phyloP scores from a whole-genome alignment of 306 rosid species.

The Vachellia collinsii region DNA sequence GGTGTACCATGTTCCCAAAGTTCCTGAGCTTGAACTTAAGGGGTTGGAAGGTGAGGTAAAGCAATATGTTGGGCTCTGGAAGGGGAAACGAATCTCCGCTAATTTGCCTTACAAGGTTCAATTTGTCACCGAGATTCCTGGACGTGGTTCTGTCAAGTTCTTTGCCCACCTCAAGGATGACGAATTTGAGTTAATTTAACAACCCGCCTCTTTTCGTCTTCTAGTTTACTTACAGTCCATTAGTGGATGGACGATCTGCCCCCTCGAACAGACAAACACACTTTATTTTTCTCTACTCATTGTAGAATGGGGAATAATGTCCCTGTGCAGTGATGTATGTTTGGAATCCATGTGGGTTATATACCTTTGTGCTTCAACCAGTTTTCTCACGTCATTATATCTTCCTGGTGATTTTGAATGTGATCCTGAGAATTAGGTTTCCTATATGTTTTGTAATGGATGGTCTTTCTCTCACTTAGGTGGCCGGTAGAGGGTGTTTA shows the following conservation, averaged over 20 bases:
- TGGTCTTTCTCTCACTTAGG: not conserved
- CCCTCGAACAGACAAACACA: not conserved
- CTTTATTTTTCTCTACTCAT: not conserved
- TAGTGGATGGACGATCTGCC: conserved; percentile 2
- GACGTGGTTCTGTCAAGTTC: conserved; percentile 85
- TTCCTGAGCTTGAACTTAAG: conserved; percentile 64
- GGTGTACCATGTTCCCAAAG: conserved; percentile 83
- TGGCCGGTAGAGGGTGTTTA: conserved; percentile 1
- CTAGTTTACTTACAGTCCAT: not conserved
- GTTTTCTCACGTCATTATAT: not conserved
- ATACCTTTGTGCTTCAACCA: not conserved
- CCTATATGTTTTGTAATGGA: not conserved
- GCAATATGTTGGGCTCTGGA: conserved; percentile 86
- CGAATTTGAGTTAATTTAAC: conserved; percentile 71
- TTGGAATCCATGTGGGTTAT: conserved; percentile 1
- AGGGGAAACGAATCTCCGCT: conserved; percentile 85
- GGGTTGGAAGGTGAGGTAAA: conserved; percentile 83
- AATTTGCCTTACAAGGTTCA: conserved; percentile 84
- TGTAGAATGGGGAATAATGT: conserved; percentile 8
- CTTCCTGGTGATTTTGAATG: conserved; percentile 13
- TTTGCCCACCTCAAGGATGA: conserved; percentile 91
- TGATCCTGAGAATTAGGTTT: not conserved
- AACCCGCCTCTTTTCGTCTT: not conserved
- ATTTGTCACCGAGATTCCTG: conserved; percentile 63
- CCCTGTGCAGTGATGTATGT: conserved; percentile 28